A percentile compares a stretch with the other conserved stretches of the same genome.
Conservation (phyloP, 305 asterid species). For the Fraxinus nigra region DNA sequence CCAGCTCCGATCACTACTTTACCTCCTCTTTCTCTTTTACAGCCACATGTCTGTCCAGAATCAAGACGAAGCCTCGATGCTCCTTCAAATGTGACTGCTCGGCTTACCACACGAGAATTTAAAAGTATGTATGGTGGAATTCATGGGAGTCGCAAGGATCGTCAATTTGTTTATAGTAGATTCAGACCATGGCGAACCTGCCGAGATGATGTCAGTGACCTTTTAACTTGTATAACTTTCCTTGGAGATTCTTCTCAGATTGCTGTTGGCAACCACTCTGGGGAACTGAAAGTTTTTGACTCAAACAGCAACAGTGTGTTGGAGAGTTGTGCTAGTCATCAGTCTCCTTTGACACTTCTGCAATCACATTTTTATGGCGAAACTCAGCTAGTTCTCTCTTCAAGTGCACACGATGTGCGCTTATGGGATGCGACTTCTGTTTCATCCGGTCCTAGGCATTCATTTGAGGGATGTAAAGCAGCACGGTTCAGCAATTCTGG, state of each 20-base stretch:
- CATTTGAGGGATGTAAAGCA: constrained; percentile 87
- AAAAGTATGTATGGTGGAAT: constrained; percentile 72
- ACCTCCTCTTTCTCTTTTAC: constrained; percentile 96
- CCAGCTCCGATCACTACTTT: constrained; percentile 97
- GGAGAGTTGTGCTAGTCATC: constrained; percentile 85
- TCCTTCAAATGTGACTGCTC: constrained; percentile 87
- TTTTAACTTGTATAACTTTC: constrained; percentile 75
- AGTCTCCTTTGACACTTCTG: constrained; percentile 72
- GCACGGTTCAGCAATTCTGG: constrained; percentile 86
- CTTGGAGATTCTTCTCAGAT: constrained; percentile 85
- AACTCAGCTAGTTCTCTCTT: constrained; percentile 70
- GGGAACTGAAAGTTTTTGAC: constrained; percentile 88
- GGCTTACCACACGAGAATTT: constrained; percentile 88
- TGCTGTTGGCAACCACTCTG: constrained; percentile 84
- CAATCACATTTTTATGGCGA: constrained; percentile 69
- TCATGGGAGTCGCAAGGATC: constrained; percentile 89
- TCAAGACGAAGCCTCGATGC: constrained; percentile 90
- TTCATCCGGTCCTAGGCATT: constrained; percentile 81
- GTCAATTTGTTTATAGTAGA: constrained; percentile 89
- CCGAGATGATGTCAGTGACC: constrained; percentile 70
- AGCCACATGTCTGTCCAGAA: constrained; percentile 97
- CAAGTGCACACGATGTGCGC: constrained; percentile 79
- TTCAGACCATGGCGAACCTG: constrained; percentile 99
- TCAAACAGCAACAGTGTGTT: constrained; percentile 67
- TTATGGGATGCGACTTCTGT: constrained; percentile 82